phyloP scores from a whole-genome alignment of 441 rosid genomes.

The Rhodomyrtus psidioides region DNA sequence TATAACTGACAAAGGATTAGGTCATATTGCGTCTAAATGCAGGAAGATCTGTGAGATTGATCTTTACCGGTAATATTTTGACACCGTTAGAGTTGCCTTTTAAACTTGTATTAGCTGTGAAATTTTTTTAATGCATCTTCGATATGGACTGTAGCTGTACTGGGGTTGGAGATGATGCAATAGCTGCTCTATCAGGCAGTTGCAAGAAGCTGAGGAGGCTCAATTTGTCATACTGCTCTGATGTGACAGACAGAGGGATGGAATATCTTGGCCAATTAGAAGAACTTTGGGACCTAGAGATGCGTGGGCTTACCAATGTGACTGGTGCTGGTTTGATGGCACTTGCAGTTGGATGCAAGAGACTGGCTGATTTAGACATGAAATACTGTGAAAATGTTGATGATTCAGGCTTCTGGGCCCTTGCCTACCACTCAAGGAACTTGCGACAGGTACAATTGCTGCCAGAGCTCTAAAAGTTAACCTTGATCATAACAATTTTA shows the following conservation, averaged over 20 bases:
- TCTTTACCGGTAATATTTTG: slow-evolving; percentile 60
- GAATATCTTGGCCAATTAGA: slow-evolving; percentile 37
- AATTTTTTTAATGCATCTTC: neutral
- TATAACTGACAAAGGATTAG: slow-evolving; percentile 64
- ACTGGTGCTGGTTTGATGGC: slow-evolving; percentile 58
- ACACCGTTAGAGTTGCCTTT: neutral
- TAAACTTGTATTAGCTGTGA: neutral
- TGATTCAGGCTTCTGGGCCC: slow-evolving; percentile 76
- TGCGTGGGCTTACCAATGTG: slow-evolving; percentile 51
- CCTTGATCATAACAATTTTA: neutral
- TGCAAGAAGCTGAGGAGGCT: slow-evolving; percentile 75
- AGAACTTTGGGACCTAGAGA: slow-evolving; percentile 59
- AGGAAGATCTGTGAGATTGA: slow-evolving; percentile 59
- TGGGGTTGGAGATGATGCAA: slow-evolving; percentile 63
- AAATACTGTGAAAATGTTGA: slow-evolving; percentile 62
- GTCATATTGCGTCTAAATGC: slow-evolving; percentile 53
- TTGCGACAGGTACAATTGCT: slow-evolving; percentile 58
- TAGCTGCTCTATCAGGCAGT: slow-evolving; percentile 62
- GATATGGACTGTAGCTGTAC: slow-evolving; percentile 35
- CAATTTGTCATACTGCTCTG: slow-evolving; percentile 68
- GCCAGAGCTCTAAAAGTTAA: neutral
- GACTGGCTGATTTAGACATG: slow-evolving; percentile 58
- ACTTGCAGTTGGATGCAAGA: slow-evolving; percentile 49
- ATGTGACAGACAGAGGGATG: slow-evolving; percentile 61
- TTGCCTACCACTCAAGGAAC: slow-evolving; percentile 57